Conservation (phyloP, 495 filamentous ascomycete species). For the Lineolata rhizophorae region DNA sequence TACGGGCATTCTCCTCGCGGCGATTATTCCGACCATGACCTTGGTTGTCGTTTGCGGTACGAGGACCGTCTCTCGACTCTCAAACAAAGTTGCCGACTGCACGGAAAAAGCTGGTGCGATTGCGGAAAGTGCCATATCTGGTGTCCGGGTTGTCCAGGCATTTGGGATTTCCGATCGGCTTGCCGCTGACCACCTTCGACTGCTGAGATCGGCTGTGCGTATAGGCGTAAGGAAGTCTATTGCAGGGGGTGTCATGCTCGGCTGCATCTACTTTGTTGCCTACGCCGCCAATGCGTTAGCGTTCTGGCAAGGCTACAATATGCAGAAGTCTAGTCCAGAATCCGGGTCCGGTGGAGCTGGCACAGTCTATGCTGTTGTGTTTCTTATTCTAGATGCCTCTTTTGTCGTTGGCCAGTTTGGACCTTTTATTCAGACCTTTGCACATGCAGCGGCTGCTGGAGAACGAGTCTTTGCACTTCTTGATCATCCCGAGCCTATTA, state of each 20-base stretch:
- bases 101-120: constrained; percentile 18
- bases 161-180: constrained; percentile 24
- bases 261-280: constrained; percentile 20
- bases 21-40: constrained; percentile 20
- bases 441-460: constrained; percentile 25
- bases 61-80: constrained; percentile 11
- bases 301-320: constrained; percentile 28
- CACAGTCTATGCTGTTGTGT: constrained; percentile 29
- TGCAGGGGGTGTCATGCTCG: constrained; percentile 16
- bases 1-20: constrained; percentile 22
- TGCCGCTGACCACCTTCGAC: constrained; percentile 17
- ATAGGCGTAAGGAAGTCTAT: constrained; percentile 14
- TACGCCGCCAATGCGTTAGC: constrained; percentile 28
- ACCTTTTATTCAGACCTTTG: constrained; percentile 26
- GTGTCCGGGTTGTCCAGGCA: constrained; percentile 30
- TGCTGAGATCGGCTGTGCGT: constrained; percentile 10
- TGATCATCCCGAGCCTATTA: constrained; percentile 18
- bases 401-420: constrained; percentile 20
- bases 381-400: constrained; percentile 23
- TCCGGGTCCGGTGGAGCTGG: too few relatives aligned
- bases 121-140: constrained; percentile 26
- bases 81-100: constrained; percentile 6
- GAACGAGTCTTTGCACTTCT: constrained; percentile 24
- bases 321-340: too few relatives aligned
- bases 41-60: constrained; percentile 19